Evolutionary conservation across 257 asterid species (phyloP), one percentile per base, ranked within the genome.

Genomic region (Solanum medicagineum): DNA sequence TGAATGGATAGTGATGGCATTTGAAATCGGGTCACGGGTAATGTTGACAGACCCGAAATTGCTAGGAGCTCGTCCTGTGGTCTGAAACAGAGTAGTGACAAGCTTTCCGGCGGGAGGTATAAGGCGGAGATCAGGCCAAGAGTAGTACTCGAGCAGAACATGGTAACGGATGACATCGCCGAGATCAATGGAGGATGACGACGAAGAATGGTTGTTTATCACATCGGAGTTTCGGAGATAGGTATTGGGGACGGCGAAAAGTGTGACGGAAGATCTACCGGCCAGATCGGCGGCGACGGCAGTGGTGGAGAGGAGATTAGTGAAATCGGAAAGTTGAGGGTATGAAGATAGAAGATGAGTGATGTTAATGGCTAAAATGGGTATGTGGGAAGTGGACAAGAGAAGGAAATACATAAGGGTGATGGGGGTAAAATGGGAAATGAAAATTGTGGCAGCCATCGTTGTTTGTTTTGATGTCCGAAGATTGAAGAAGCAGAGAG

Each of bases 121-220:
- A 57, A 54, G 92, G 83, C 82, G 94, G 90, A 94, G 94, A 89
- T 92, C 95, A 65, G 94, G 73, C 81, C 83, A 68, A 77, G 98
- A 90, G 81, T 93, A 85, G 87, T 91, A 94, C 84, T 96, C 92
- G 65, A 93, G 94, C 53, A 96, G 92, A 83, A 96, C 88, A 71
- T 96, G 95, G 94, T 89, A 92, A 85, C 99, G 98, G 89, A 96
- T 90, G 84, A 93, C 89, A 69, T 96, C 99, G 83, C 94, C 88
- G 83, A 92, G 86, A 89, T 86, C 83, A 88, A 88, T 24, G 81
- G 94, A 66, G 84, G 93, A 83, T 11, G 84, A 90, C 44, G 90
- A 88, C 92, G 87, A 90, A 84, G 75, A 74, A 45, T 9, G 80
- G 80, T 26, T 42, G 32, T 56, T 15, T 16, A 51, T 16, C 14